Evolutionary conservation across 306 rosid genomes (phyloP), one percentile per base, ranked within the genome.

Genomic region (Begonia loranthoides): DNA sequence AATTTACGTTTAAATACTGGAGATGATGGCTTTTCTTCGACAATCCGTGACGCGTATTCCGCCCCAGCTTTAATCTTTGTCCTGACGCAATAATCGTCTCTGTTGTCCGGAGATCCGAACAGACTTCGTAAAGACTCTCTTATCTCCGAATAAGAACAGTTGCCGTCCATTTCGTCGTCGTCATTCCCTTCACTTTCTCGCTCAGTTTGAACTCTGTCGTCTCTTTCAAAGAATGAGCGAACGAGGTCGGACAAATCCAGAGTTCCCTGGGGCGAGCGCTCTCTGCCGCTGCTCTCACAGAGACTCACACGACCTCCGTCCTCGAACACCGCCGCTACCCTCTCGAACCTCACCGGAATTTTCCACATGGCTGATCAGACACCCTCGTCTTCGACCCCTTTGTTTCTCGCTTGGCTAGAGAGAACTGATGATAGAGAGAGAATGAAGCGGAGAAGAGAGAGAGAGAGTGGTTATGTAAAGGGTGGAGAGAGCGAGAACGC

Each of bases 251-350:
- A 86, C 55, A 86, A 73, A 56, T 85, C 82, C 0, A 67, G 24
- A 1, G 61, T 44, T 14, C 83, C 77, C 62, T 73, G 87, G 17
- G 69, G 74, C 19, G 87, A 86, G 68, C 80, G 79, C 67, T 90
- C 96, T 62, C 93, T 83, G 15, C 96, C 94, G 50, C 94, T 84
- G 62, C 94, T 82, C 70, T 80, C 84, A 52, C 88, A 76, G 24
- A 48, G 65, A 67, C 72, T 64, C 62, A 68, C 36, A 1, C 74
- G 63, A 2, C 82, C 68, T 50, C 60, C 70, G 10, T 74, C 79
- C 8, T 76, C 81, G 47, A 90, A 82, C 5, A 87, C 85, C 14
- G 71, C 95, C 0, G 83, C 85, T 8, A 90, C 69, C 56, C 86
- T 53, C 52, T 66, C 70, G 63, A 86, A 85, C 72, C 73, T 77